Evolutionary conservation across 106 monocot genomes (phyloP).

Genomic region (Dendrobium catenatum): DNA sequence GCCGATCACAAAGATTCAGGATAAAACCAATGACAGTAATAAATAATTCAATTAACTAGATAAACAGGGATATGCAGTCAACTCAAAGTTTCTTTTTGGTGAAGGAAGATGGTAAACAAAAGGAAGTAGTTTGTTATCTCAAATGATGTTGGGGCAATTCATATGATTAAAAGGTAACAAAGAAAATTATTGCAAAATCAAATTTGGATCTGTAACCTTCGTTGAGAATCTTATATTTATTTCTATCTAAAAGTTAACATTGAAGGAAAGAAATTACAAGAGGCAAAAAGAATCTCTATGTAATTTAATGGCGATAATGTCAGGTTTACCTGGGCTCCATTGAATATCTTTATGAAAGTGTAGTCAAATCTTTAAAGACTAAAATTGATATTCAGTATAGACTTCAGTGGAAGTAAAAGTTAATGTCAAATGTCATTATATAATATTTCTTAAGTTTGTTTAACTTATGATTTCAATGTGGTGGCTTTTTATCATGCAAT

Average conservation of each 20-base stretch:
- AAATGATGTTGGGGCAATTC: background rate
- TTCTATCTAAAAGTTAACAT: background rate
- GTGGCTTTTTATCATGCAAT: too few species aligned
- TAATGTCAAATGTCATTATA: too few species aligned
- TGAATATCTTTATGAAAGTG: too few species aligned
- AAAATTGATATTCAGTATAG: too few species aligned
- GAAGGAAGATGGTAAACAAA: background rate
- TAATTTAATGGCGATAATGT: too few species aligned
- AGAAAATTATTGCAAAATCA: background rate
- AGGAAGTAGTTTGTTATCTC: background rate
- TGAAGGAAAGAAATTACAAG: background rate
- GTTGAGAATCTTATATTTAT: background rate
- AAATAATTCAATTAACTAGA: background rate
- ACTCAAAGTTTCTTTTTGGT: background rate
- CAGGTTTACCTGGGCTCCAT: too few species aligned
- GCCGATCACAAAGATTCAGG: background rate
- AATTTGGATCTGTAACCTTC: background rate
- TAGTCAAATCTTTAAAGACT: too few species aligned
- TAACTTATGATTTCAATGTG: too few species aligned
- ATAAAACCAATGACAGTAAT: background rate
- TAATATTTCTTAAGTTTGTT: too few species aligned
- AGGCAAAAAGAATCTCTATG: too few species aligned
- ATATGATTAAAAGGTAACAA: background rate
- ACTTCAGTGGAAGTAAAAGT: too few species aligned
- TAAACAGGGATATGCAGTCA: background rate